Percentiles rank a stretch among this genome's conserved stretches.
phyloP scores from a whole-genome alignment of 495 filamentous ascomycete species.

The Hypomontagnella monticulosa region DNA sequence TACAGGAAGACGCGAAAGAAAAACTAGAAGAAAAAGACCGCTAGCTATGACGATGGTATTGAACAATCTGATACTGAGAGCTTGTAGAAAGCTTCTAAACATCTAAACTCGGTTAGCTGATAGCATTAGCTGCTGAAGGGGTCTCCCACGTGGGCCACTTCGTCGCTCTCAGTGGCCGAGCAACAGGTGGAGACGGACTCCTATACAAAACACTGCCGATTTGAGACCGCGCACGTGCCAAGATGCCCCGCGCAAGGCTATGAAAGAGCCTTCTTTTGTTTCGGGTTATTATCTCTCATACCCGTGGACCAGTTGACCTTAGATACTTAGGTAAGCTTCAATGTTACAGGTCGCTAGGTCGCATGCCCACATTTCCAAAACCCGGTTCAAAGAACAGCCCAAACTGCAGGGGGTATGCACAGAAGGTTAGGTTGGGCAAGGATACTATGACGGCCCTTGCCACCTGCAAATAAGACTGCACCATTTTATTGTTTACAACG shows the following conservation, averaged over 20 bases:
- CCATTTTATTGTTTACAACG: conserved; percentile 33
- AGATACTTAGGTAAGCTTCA: conserved; percentile 4
- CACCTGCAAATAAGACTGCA: conserved; percentile 22
- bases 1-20: conserved; percentile 16
- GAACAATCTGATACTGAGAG: conserved; percentile 24
- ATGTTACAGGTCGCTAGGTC: not conserved
- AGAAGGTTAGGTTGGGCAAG: conserved; percentile 17
- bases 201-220: too few species aligned
- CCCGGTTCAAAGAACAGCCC: not conserved
- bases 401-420: not conserved
- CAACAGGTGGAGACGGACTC: conserved; percentile 14
- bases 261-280: not conserved
- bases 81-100: conserved; percentile 19
- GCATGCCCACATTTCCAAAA: not conserved
- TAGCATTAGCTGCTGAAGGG: conserved; percentile 10
- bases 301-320: too few species aligned
- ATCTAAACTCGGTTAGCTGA: conserved; percentile 27
- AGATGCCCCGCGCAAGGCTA: conserved; percentile 33
- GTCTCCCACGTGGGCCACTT: conserved; percentile 29
- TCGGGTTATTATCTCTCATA: too few species aligned
- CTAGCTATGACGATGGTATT: conserved; percentile 36
- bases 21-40: conserved; percentile 19
- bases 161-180: conserved; percentile 27
- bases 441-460: conserved; percentile 23
- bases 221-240: conserved; percentile 38